Conservation (phyloP, 352 stramenopile genomes). For the Globisporangium carolinianum region DNA sequence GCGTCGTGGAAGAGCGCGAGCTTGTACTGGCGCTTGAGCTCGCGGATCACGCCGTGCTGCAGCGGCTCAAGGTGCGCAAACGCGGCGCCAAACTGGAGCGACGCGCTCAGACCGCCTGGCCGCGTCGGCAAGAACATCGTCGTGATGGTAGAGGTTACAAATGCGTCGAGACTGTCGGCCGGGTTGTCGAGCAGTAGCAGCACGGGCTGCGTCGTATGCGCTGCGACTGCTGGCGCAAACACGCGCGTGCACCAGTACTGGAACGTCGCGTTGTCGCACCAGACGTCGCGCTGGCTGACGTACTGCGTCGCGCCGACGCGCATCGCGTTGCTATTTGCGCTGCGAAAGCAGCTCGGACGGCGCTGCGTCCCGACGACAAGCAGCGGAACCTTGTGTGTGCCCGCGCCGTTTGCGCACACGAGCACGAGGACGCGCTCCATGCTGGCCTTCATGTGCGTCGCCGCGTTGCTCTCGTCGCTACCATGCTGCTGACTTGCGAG, state of each 20-base stretch:
- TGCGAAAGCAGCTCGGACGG: conserved; percentile 19
- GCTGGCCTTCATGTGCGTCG: conserved; percentile 16
- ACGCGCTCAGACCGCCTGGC: conserved; percentile 1
- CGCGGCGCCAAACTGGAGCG: not conserved
- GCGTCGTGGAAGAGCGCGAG: conserved; percentile 38
- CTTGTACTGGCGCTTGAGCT: conserved; percentile 52
- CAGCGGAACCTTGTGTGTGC: conserved; percentile 47
- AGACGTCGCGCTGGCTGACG: conserved; percentile 39
- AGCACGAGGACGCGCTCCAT: conserved; percentile 36
- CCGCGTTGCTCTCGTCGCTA: not conserved
- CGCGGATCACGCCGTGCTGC: conserved; percentile 27
- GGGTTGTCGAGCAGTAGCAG: conserved; percentile 42
- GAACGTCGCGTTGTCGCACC: conserved; percentile 46
- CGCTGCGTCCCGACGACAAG: conserved; percentile 41
- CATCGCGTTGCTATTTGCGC: conserved; percentile 9
- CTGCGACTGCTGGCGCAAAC: conserved; percentile 36
- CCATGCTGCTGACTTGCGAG: not conserved
- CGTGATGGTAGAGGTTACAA: conserved; percentile 26
- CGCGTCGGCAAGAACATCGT: conserved; percentile 34
- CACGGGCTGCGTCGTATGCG: conserved; percentile 33
- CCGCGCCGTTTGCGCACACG: conserved; percentile 40
- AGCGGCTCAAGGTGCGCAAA: conserved; percentile 22
- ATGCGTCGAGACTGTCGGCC: conserved; percentile 25
- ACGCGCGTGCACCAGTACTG: conserved; percentile 42
- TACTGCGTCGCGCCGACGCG: conserved; percentile 20